These are phyloP conservation scores for Mrakiaceae sp. DNA, from an alignment of 1,284 basidiomycete genomes.

Conservation along the genomic window DNA sequence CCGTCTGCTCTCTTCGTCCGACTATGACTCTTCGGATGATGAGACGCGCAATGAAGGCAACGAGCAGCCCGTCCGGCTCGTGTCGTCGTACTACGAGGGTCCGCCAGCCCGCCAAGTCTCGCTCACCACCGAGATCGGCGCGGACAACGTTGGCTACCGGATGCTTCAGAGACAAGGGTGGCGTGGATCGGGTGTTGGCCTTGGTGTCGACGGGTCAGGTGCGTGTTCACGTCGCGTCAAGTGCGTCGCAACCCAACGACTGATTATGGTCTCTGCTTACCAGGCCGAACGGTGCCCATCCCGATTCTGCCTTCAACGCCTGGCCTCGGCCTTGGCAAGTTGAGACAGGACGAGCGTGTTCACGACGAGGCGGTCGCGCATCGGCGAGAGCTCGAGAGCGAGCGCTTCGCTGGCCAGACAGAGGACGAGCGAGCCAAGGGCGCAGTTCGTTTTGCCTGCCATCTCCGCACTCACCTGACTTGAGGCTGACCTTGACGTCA, in stretches of 20 bases:
- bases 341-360: not conserved
- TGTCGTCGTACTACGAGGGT: not conserved
- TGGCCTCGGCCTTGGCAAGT: slow-evolving; percentile 9
- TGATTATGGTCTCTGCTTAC: no score
- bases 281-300: slow-evolving; percentile 7
- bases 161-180: slow-evolving; percentile 5
- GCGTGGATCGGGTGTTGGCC: slow-evolving; percentile 6
- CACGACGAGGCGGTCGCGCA: not conserved
- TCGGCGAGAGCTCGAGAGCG: slow-evolving; percentile 2
- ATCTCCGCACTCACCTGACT: no score
- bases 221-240: no score
- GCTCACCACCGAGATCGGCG: slow-evolving; percentile 1
- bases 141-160: not conserved
- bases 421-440: not conserved
- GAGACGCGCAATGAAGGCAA: not conserved
- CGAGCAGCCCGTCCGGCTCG: not conserved
- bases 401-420: not conserved
- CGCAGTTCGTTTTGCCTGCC: not conserved
- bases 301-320: slow-evolving; percentile 3
- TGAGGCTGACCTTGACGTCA: not conserved
- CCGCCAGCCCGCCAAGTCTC: not conserved
- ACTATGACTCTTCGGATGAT: not conserved
- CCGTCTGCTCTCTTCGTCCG: no score
- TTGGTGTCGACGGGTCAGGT: not conserved
- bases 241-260: no score